phyloP scores from a whole-genome alignment of 192 early-diverging fungal species.

The Phlyctochytrium planicorne region DNA sequence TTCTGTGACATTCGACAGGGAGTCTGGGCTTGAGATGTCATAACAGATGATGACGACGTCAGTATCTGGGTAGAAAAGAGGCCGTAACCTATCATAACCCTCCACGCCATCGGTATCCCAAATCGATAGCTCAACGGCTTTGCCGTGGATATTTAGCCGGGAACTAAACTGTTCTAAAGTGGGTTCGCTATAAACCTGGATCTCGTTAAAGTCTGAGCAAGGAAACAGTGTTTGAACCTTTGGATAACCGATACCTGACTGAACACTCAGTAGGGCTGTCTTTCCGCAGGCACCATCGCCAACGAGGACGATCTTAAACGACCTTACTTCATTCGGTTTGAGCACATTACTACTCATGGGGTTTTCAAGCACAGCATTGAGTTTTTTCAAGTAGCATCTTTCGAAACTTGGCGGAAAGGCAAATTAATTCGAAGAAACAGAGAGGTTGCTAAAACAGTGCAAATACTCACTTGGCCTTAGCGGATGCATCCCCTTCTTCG shows the following conservation, averaged over 20 bases:
- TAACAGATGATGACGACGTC: constrained; percentile 83
- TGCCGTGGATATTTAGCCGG: constrained; percentile 59
- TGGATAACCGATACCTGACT: constrained; percentile 41
- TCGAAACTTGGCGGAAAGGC: no score
- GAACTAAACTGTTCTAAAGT: constrained; percentile 40
- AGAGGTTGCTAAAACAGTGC: no score
- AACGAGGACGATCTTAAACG: no score
- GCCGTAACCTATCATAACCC: constrained; percentile 90
- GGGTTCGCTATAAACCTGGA: neutral
- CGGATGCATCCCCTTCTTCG: no score
- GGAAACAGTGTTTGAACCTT: constrained; percentile 27
- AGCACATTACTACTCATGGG: no score
- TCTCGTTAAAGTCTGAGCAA: neutral
- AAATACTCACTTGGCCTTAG: no score
- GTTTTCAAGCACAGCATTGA: no score
- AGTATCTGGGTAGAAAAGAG: constrained; percentile 85
- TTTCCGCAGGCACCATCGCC: constrained; percentile 56
- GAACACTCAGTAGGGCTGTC: constrained; percentile 48
- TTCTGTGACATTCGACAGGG: constrained; percentile 72
- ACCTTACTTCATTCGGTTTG: no score
- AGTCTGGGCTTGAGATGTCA: constrained; percentile 77
- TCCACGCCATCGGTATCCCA: constrained; percentile 96
- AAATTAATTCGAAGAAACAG: no score
- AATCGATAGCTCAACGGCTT: constrained; percentile 62
- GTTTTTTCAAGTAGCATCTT: no score